Evolutionary conservation across 2,329 filamentous ascomycete species (phyloP), one percentile per base, ranked within the genome.

Genomic region (Colletotrichum sp.): DNA sequence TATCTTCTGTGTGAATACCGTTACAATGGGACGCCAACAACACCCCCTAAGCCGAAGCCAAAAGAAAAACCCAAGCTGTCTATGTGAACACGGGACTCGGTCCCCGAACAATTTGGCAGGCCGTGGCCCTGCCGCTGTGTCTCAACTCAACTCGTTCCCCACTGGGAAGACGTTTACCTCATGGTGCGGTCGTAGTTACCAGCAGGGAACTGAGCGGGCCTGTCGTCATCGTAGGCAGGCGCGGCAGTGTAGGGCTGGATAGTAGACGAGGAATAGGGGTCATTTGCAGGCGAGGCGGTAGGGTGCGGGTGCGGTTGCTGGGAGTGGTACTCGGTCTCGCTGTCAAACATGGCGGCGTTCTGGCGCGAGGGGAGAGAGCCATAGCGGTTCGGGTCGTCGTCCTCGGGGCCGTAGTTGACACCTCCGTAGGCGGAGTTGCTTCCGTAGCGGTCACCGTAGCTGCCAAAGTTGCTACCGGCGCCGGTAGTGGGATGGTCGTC

Each of bases 161-260:
- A 1, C 9, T 16, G 28, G 32, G 26, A 30, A 6, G 28, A 65
- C 16, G 24, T 64, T 65, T 70, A 71, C 60, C 68, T 66, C 68
- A 78, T 59, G 30, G 71, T 71, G 76, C 89, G 86, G 80, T 92
- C 89, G 81, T 93, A 93, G 80, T 92, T 88, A 44, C 82, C 92
- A 24, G 84, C 82, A 3, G 92, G 91, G 81, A 93, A 93, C 70
- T 89, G 87, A 24, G 85, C 89, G 0, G 90, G 89, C 75, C 82
- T 81, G 68, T 85, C 83, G 68, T 89, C 86, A 24, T 87, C 75
- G 21, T 86, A 82, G 6, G 85, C 84, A 8, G 86, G 86, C 9
- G 84, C 84, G 55, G 82, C 85, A 52, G 44, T 52, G 78, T 86
- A 89, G n/a, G 76, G 76, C 63, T 71, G 84, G 24, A 81, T 76